These are phyloP conservation scores for Paramecium caudatum DNA, from an alignment of 73 alveolate genomes.

Conservation along the genomic window DNA sequence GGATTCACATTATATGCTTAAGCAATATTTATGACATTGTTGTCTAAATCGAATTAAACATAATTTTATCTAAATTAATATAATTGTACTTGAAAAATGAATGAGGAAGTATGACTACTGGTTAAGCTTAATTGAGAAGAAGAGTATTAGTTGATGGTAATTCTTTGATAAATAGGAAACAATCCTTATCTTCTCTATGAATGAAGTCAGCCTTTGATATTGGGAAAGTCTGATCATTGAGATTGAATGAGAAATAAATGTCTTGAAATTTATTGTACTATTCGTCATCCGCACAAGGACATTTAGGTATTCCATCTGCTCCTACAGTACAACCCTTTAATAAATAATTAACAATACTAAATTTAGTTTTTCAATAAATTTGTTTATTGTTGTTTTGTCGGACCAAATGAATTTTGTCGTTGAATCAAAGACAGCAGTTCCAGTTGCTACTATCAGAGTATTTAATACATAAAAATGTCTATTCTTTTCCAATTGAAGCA, in stretches of 20 bases:
- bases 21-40: neutral
- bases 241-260: slow-evolving; percentile 10
- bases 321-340: neutral
- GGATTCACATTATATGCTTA: neutral
- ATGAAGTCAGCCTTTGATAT: neutral
- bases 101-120: neutral
- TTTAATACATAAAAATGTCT: neutral
- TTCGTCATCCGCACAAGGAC: slow-evolving; percentile 10
- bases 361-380: neutral
- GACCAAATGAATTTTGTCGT: slow-evolving; percentile 29
- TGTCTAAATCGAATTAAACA: slow-evolving; percentile 25
- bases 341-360: neutral
- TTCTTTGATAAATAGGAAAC: neutral
- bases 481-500: neutral
- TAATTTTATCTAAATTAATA: slow-evolving; percentile 2
- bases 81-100: slow-evolving; percentile 3
- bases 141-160: neutral
- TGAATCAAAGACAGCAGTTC: slow-evolving; percentile 9
- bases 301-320: neutral
- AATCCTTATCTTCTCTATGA: neutral
- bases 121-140: neutral
- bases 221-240: neutral
- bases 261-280: slow-evolving; percentile 12
- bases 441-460: neutral
- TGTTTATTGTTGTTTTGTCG: neutral